These are phyloP conservation scores for Grosmannia serpens DNA, from an alignment of 2,329 filamentous ascomycete species.

Conservation along the genomic window DNA sequence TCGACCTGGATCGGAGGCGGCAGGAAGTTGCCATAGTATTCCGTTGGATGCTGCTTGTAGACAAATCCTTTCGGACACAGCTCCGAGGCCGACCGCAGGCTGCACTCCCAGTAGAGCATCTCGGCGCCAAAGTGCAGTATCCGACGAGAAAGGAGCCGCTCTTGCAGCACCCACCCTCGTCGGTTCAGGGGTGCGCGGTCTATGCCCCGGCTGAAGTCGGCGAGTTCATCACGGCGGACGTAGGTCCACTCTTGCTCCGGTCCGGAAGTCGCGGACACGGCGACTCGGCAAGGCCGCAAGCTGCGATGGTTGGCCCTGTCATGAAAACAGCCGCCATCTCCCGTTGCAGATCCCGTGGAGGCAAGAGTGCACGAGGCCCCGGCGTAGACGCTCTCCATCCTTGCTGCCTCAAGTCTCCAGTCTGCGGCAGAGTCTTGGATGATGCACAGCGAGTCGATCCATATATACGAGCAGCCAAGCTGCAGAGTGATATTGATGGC, in stretches of 20 bases:
- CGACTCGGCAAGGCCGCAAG: background rate
- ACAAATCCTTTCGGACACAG: too few relatives aligned
- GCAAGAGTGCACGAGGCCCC: conserved; percentile 9
- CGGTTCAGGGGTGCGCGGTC: background rate
- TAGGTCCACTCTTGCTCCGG: background rate
- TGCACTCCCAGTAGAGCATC: background rate
- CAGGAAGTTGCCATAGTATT: too few relatives aligned
- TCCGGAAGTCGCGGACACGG: too few relatives aligned
- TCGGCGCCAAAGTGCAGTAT: conserved; percentile 1
- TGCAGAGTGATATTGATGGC: conserved; percentile 4
- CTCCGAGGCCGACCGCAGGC: background rate
- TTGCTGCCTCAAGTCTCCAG: conserved; percentile 6
- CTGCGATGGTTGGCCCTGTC: background rate
- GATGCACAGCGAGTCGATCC: conserved; percentile 14
- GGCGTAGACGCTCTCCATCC: conserved; percentile 11
- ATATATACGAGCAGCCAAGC: conserved; percentile 10
- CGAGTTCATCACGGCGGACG: background rate
- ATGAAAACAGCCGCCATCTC: conserved; percentile 5
- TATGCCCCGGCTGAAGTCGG: background rate
- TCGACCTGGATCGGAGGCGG: too few relatives aligned
- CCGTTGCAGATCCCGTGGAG: background rate
- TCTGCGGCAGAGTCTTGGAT: conserved; percentile 5
- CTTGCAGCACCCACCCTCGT: conserved; percentile 11
- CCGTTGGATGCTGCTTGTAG: too few relatives aligned
- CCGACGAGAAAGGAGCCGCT: conserved; percentile 6